These are phyloP conservation scores for Aaosphaeria pasadenensis DNA, from an alignment of 2,329 filamentous ascomycete species.

Conservation along the genomic window DNA sequence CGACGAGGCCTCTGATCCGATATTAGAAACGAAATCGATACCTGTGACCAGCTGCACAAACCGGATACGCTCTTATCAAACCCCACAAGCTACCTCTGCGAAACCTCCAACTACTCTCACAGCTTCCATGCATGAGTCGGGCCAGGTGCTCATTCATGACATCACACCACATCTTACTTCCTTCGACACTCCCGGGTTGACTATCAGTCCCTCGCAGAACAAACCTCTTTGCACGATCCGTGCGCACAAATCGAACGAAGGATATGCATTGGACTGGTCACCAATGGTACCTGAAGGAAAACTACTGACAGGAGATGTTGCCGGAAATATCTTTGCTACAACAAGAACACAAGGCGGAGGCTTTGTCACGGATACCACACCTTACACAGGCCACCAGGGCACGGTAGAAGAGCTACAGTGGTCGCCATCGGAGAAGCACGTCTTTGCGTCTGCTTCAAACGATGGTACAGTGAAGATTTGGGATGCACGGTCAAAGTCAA, in stretches of 20 bases:
- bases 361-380: slow-evolving; percentile 80
- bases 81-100: slow-evolving; percentile 66
- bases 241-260: slow-evolving; percentile 82
- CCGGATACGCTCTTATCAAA: slow-evolving; percentile 84
- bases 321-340: slow-evolving; percentile 85
- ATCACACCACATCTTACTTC: slow-evolving; percentile 83
- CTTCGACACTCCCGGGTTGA: slow-evolving; percentile 84
- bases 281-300: slow-evolving; percentile 76
- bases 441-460: slow-evolving; percentile 90
- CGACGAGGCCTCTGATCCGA: slow-evolving; percentile 75
- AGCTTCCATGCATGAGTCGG: slow-evolving; percentile 88
- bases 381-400: slow-evolving; percentile 79
- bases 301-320: slow-evolving; percentile 86
- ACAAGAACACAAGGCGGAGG: slow-evolving; percentile 83
- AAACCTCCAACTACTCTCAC: slow-evolving; percentile 78
- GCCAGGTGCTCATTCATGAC: slow-evolving; percentile 88
- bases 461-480: slow-evolving; percentile 95
- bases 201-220: slow-evolving; percentile 77
- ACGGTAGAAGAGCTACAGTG: slow-evolving; percentile 96
- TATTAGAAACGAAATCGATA: slow-evolving; percentile 89
- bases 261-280: slow-evolving; percentile 97
- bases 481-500: slow-evolving; percentile 89
- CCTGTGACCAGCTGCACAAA: slow-evolving; percentile 86
- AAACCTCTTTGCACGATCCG: slow-evolving; percentile 84
- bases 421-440: slow-evolving; percentile 88